These are phyloP conservation scores for Chenopodium berlandieri DNA, from an alignment of 148 eudicot species.

Conservation along the genomic window DNA sequence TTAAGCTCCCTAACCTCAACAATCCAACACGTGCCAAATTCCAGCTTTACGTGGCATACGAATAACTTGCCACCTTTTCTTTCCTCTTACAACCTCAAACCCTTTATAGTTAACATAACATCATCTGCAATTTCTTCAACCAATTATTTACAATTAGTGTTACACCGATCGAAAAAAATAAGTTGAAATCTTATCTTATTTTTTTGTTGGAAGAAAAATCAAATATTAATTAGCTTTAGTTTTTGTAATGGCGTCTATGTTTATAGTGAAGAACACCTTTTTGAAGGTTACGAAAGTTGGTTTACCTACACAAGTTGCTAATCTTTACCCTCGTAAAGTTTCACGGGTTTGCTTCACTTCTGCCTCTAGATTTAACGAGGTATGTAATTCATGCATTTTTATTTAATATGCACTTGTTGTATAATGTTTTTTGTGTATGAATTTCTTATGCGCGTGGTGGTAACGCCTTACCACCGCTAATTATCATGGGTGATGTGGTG, in stretches of 20 bases:
- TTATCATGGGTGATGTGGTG: no score
- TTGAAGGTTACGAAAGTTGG: constrained; percentile 40
- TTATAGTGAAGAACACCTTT: constrained; percentile 37
- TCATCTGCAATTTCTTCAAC: not conserved
- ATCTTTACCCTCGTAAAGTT: constrained; percentile 36
- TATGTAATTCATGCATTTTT: not conserved
- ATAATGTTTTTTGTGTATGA: no score
- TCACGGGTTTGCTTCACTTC: constrained; percentile 62
- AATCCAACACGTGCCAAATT: constrained; percentile 19
- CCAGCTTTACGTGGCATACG: constrained; percentile 32
- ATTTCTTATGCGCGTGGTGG: no score
- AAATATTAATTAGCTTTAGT: not conserved
- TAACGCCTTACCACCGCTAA: no score
- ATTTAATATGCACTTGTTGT: no score
- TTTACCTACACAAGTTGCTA: constrained; percentile 27
- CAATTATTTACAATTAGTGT: not conserved
- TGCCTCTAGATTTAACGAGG: constrained; percentile 44
- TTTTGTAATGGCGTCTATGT: constrained; percentile 44
- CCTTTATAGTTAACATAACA: not conserved
- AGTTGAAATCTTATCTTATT: no score
- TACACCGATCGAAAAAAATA: no score
- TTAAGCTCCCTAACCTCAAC: not conserved
- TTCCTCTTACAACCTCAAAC: not conserved
- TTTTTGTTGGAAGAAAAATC: not conserved
- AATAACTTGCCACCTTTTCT: constrained; percentile 27